Evolutionary conservation across 2,329 filamentous ascomycete species (phyloP).

Genomic region (Curvularia eragrostidis): DNA sequence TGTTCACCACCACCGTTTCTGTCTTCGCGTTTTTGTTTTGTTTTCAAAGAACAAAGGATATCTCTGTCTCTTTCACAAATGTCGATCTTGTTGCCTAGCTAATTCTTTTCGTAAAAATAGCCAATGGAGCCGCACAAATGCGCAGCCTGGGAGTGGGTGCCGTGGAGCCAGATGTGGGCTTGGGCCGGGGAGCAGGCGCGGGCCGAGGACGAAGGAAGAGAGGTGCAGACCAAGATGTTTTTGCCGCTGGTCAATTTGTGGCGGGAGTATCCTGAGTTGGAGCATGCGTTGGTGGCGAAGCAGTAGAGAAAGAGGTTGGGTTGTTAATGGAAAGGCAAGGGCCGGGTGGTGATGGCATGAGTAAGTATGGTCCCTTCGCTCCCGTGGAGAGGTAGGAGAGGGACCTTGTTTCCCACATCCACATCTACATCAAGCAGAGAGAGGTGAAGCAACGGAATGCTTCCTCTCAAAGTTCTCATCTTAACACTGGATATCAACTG

Average conservation of each 20-base stretch:
- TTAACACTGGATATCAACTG: neutral
- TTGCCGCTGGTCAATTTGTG: conserved; percentile 57
- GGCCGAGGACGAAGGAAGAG: conserved; percentile 34
- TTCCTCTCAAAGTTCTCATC: neutral
- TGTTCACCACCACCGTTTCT: too few relatives aligned
- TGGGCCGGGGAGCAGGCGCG: conserved; percentile 46
- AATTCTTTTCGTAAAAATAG: conserved; percentile 23
- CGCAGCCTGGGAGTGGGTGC: conserved; percentile 61
- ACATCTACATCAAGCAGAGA: neutral
- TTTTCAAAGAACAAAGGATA: too few relatives aligned
- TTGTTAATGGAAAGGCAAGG: neutral
- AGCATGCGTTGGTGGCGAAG: conserved; percentile 22
- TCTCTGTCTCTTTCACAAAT: too few relatives aligned
- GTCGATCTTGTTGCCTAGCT: too few relatives aligned
- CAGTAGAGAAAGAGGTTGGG: neutral
- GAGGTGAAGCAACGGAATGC: neutral
- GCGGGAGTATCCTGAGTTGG: conserved; percentile 39
- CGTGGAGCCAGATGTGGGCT: conserved; percentile 56
- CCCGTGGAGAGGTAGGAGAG: too few relatives aligned
- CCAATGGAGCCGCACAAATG: conserved; percentile 62
- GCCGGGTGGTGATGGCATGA: neutral
- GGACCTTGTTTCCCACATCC: too few relatives aligned
- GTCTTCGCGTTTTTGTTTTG: too few relatives aligned
- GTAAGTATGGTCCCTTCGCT: neutral
- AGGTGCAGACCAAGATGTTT: conserved; percentile 51